A percentile compares a stretch with the other conserved stretches of the same genome.
phyloP scores from a whole-genome alignment of 441 rosid genomes.

The Brassica balearica region DNA sequence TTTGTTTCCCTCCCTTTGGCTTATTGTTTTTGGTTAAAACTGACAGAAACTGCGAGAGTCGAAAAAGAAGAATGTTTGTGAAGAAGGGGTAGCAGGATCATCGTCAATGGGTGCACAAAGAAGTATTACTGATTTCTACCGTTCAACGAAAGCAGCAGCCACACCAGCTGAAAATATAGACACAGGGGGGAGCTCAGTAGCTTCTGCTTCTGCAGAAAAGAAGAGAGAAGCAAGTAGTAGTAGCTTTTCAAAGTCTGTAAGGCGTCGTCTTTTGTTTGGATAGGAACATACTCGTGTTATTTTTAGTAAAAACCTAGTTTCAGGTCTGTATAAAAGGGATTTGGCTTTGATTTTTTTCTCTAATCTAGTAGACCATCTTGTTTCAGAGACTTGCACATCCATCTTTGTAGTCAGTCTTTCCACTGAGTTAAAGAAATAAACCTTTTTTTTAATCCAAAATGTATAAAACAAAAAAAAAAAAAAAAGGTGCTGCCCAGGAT shows the following conservation, averaged over 20 bases:
- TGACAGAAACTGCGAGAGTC: conserved; percentile 66
- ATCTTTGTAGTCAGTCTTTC: not conserved
- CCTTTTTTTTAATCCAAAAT: not conserved
- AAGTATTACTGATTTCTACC: conserved; percentile 77
- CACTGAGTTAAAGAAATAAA: not conserved
- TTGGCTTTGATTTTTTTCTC: not conserved
- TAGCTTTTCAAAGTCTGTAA: conserved; percentile 66
- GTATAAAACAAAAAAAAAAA: not conserved
- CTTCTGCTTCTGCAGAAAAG: conserved; percentile 44
- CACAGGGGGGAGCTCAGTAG: conserved; percentile 25
- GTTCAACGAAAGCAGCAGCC: conserved; percentile 55
- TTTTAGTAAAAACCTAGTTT: not conserved
- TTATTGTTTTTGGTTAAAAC: conserved; percentile 11
- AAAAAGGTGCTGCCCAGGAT: conserved; percentile 74
- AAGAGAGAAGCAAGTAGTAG: conserved; percentile 50
- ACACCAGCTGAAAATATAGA: conserved; percentile 48
- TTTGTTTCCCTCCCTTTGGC: not conserved
- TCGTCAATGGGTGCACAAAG: conserved; percentile 54
- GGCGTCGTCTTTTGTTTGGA: conserved; percentile 78
- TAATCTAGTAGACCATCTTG: not conserved
- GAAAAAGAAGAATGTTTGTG: conserved; percentile 51
- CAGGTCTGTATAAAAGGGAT: conserved; percentile 14
- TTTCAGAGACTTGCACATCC: not conserved
- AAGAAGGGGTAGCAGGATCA: conserved; percentile 50
- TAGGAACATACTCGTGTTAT: conserved; percentile 15